phyloP scores from a whole-genome alignment of 2,329 filamentous ascomycete genomes.

The Myriosclerotinia curreyana region DNA sequence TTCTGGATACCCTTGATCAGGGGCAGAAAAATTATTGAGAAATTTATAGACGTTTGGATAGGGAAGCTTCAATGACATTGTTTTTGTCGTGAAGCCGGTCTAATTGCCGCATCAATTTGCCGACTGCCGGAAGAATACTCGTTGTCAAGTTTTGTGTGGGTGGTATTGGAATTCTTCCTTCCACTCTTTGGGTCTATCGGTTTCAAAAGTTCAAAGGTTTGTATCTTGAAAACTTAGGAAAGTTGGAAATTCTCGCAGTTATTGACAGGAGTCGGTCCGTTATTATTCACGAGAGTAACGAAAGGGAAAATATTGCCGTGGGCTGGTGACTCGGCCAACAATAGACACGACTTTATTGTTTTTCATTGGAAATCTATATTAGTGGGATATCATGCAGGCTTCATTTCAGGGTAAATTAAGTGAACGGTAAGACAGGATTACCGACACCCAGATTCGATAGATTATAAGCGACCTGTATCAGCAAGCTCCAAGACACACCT shows the following conservation, averaged over 20 bases:
- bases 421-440: slow-evolving; percentile 16
- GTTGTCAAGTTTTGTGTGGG: slow-evolving; percentile 11
- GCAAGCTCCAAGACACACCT: slow-evolving; percentile 4
- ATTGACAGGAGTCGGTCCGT: slow-evolving; percentile 20
- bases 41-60: slow-evolving; percentile 40
- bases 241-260: slow-evolving; percentile 10
- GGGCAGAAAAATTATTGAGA: slow-evolving; percentile 39
- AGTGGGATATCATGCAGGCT: slow-evolving; percentile 23
- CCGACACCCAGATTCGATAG: slow-evolving; percentile 15
- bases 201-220: neutral
- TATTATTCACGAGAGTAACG: slow-evolving; percentile 10
- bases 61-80: slow-evolving; percentile 38
- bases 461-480: slow-evolving; percentile 14
- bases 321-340: slow-evolving; percentile 19
- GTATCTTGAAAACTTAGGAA: slow-evolving; percentile 11
- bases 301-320: slow-evolving; percentile 4
- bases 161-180: slow-evolving; percentile 15
- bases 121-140: slow-evolving; percentile 18
- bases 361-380: slow-evolving; percentile 26
- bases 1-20: slow-evolving; percentile 37
- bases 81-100: slow-evolving; percentile 28
- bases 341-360: slow-evolving; percentile 22
- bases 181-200: slow-evolving; percentile 12
- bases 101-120: slow-evolving; percentile 26
- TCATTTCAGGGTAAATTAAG: slow-evolving; percentile 16